Evolutionary conservation across 306 rosid species (phyloP).

Genomic region (Spatholobus suberectus): DNA sequence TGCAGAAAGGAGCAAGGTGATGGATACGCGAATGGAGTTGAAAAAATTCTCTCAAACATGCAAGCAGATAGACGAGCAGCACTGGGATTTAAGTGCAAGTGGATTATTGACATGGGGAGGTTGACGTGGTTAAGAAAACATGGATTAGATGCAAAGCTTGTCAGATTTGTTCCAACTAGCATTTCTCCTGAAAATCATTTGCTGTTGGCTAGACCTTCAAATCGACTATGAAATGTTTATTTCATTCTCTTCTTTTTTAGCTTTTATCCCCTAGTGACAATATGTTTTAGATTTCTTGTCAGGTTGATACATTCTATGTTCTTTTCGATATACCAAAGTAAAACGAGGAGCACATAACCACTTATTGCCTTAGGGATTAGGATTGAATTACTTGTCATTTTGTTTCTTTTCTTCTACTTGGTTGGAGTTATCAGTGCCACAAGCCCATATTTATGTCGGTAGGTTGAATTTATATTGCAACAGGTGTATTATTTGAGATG

Average conservation of each 20-base stretch:
- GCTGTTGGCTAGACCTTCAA: slow-evolving; percentile 60
- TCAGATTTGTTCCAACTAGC: slow-evolving; percentile 74
- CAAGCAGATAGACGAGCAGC: slow-evolving; percentile 74
- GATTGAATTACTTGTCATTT: background rate
- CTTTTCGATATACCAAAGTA: background rate
- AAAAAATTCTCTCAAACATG: slow-evolving; percentile 65
- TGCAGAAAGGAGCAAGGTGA: slow-evolving; percentile 56
- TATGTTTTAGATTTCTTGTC: slow-evolving; percentile 6
- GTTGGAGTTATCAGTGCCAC: background rate
- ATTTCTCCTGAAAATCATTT: slow-evolving; percentile 94
- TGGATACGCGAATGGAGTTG: slow-evolving; percentile 55
- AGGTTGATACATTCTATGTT: background rate
- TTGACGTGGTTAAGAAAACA: slow-evolving; percentile 76
- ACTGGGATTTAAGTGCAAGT: slow-evolving; percentile 93
- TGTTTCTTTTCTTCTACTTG: background rate
- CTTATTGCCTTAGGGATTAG: background rate
- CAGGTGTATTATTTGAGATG: background rate
- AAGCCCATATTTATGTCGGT: background rate
- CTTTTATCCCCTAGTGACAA: background rate
- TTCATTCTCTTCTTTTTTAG: background rate
- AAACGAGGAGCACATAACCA: background rate
- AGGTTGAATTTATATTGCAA: background rate
- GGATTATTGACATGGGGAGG: slow-evolving; percentile 90
- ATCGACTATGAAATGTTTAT: background rate
- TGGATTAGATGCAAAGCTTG: slow-evolving; percentile 73